Percentiles rank a stretch among this genome's conserved stretches.
phyloP scores from a whole-genome alignment of 345 rosid species.

The Eucalyptus melliodora region DNA sequence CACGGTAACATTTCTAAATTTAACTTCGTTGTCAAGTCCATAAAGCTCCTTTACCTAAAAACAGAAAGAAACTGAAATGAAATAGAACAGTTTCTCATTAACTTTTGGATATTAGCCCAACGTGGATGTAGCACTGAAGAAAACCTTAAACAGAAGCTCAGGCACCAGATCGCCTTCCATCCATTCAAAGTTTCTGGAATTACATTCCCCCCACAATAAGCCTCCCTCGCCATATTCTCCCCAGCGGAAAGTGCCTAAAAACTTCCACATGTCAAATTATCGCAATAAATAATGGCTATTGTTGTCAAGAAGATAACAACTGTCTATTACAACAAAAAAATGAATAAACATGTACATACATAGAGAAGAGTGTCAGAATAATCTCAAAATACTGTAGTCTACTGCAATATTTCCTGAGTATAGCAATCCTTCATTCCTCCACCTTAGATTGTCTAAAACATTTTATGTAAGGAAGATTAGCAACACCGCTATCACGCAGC shows the following conservation, averaged over 20 bases:
- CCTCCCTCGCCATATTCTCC: slow-evolving; percentile 98
- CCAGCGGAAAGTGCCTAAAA: slow-evolving; percentile 85
- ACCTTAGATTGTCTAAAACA: neutral
- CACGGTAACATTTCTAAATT: slow-evolving; percentile 69
- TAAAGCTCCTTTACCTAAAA: slow-evolving; percentile 85
- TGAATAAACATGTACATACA: neutral
- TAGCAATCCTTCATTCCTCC: neutral
- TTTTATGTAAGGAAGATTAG: neutral
- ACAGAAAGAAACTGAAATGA: neutral
- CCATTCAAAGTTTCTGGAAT: slow-evolving; percentile 75
- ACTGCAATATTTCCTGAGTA: neutral
- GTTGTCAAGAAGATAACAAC: neutral
- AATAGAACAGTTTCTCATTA: neutral
- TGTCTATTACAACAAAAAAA: neutral
- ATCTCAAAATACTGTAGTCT: neutral
- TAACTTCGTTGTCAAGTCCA: slow-evolving; percentile 67
- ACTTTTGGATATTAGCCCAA: neutral
- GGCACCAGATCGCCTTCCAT: slow-evolving; percentile 65
- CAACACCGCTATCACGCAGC: neutral
- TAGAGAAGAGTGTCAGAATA: neutral
- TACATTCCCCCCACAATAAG: slow-evolving; percentile 92
- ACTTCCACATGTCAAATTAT: neutral
- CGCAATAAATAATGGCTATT: neutral
- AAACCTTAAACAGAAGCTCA: slow-evolving; percentile 63
- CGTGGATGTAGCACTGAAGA: neutral